Conservation (phyloP, 192 early-diverging fungal genomes). For the Jimgerdemannia flammicorona region DNA sequence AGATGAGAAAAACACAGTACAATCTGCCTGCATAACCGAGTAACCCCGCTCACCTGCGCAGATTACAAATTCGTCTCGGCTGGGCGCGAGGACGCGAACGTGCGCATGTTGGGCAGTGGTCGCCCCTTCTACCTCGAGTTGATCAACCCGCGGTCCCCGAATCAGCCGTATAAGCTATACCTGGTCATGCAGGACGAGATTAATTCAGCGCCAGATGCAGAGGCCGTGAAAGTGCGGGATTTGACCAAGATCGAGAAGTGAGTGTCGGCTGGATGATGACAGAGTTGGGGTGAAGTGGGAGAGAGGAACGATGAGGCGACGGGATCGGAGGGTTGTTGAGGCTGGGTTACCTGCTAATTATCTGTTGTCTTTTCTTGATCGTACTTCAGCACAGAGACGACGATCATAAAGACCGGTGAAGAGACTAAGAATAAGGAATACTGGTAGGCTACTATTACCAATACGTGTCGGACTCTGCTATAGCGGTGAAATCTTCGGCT, state of each 20-base stretch:
- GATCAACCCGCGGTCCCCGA: slow-evolving; percentile 64
- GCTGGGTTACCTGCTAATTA: no score
- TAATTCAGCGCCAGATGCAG: slow-evolving; percentile 26
- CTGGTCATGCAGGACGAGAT: slow-evolving; percentile 42
- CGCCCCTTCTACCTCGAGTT: slow-evolving; percentile 91
- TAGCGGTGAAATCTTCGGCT: no score
- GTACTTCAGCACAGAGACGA: slow-evolving; percentile 40
- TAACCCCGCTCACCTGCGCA: slow-evolving; percentile 12
- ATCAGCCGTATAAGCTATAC: slow-evolving; percentile 32
- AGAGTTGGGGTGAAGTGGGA: background rate
- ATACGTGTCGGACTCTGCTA: no score
- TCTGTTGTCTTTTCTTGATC: background rate
- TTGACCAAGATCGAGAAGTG: slow-evolving; percentile 43
- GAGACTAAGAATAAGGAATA: slow-evolving; percentile 73
- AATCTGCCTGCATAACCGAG: slow-evolving; percentile 4
- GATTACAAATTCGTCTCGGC: slow-evolving; percentile 77
- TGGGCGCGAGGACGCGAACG: slow-evolving; percentile 92
- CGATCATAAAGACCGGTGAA: slow-evolving; percentile 70
- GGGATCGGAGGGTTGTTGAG: background rate
- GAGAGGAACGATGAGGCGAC: background rate
- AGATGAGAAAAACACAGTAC: background rate
- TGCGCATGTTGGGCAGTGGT: slow-evolving; percentile 90
- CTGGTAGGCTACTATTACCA: slow-evolving; percentile 15
- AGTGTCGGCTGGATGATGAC: slow-evolving; percentile 1
- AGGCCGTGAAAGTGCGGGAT: slow-evolving; percentile 49